These are phyloP conservation scores for Trametes coccinea DNA, from an alignment of 768 basidiomycete genomes.

Conservation along the genomic window DNA sequence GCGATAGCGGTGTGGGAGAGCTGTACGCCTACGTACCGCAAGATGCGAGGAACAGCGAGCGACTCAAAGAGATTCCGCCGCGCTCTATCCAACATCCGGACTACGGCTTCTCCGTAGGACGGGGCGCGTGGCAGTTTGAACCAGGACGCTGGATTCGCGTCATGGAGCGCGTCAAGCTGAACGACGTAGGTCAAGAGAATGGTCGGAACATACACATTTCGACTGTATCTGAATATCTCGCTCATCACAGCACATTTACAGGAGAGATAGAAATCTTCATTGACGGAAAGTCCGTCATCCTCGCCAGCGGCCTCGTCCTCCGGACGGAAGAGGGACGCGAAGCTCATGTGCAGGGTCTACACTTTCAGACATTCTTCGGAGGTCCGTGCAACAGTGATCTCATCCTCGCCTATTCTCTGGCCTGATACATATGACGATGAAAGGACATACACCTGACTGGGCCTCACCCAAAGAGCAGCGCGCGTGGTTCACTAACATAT, in stretches of 20 bases:
- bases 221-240: slow-evolving; percentile 2
- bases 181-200: slow-evolving; percentile 57
- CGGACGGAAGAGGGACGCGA: slow-evolving; percentile 37
- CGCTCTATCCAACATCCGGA: slow-evolving; percentile 51
- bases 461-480: slow-evolving; percentile 59
- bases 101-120: slow-evolving; percentile 67
- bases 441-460: slow-evolving; percentile 60
- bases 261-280: slow-evolving; percentile 70
- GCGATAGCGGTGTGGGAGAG: slow-evolving; percentile 56
- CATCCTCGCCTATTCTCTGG: background rate
- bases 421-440: slow-evolving; percentile 57
- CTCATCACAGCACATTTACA: slow-evolving; percentile 23
- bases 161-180: slow-evolving; percentile 69
- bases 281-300: slow-evolving; percentile 59
- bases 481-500: slow-evolving; percentile 62
- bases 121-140: slow-evolving; percentile 59
- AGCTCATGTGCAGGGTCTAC: slow-evolving; percentile 62
- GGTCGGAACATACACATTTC: slow-evolving; percentile 38
- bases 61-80: slow-evolving; percentile 50
- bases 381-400: slow-evolving; percentile 39
- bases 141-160: slow-evolving; percentile 59
- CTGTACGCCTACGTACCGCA: slow-evolving; percentile 70
- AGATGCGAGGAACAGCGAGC: slow-evolving; percentile 42
- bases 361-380: slow-evolving; percentile 80
- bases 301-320: slow-evolving; percentile 48